A percentile compares a stretch with the other conserved stretches of the same genome.
These are phyloP conservation scores for Licmophora abbreviata DNA, from an alignment of 108 stramenopile genomes.

Conservation along the genomic window DNA sequence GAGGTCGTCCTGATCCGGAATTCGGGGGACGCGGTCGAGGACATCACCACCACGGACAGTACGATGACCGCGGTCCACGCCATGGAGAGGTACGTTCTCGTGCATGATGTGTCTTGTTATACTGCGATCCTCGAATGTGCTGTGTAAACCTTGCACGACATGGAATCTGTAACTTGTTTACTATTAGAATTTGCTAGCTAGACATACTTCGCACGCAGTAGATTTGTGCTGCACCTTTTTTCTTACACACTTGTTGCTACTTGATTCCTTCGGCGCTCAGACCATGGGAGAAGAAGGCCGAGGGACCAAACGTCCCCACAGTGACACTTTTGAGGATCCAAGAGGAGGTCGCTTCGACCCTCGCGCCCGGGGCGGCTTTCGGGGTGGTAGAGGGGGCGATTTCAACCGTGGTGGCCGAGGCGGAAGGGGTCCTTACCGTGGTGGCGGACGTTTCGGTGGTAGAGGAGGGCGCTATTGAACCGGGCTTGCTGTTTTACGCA, in stretches of 20 bases:
- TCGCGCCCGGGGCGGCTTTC: background rate
- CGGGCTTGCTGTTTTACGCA: too few relatives aligned
- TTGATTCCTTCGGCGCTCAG: slow-evolving; percentile 6
- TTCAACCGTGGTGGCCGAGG: background rate
- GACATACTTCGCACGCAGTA: background rate
- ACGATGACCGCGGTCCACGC: slow-evolving; percentile 6
- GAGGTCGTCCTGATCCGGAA: slow-evolving; percentile 7
- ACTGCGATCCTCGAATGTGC: slow-evolving; percentile 6
- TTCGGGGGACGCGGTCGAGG: slow-evolving; percentile 8
- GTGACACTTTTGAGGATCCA: slow-evolving; percentile 6
- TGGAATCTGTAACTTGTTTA: slow-evolving; percentile 7
- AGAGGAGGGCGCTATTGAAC: slow-evolving; percentile 13
- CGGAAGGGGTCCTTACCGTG: slow-evolving; percentile 8
- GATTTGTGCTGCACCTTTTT: background rate
- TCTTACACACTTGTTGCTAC: slow-evolving; percentile 1
- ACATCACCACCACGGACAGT: background rate
- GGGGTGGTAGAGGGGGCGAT: slow-evolving; percentile 15
- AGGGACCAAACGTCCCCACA: slow-evolving; percentile 33
- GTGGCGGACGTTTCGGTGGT: slow-evolving; percentile 19
- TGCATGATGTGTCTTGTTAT: slow-evolving; percentile 10
- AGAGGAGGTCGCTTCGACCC: slow-evolving; percentile 12
- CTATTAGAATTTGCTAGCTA: background rate
- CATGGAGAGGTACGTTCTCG: slow-evolving; percentile 12
- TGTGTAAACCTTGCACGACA: background rate
- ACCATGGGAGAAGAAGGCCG: slow-evolving; percentile 19